Evolutionary conservation across 129 eudicot genomes (phyloP).

Genomic region (Arctium lappa): DNA sequence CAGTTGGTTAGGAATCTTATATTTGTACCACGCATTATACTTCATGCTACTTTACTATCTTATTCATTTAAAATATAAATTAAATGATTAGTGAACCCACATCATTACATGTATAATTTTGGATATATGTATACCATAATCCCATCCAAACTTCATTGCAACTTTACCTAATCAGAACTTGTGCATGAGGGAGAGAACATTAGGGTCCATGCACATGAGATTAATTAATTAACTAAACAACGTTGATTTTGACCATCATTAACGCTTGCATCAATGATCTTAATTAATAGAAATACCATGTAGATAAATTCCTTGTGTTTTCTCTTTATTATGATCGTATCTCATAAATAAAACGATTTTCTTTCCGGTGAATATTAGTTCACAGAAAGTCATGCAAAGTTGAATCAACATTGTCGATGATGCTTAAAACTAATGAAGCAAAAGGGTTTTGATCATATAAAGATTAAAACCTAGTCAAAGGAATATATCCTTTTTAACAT

Average conservation of each 20-base stretch:
- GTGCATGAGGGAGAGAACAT: not conserved
- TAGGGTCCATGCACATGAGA: slow-evolving; percentile 1
- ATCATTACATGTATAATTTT: not conserved
- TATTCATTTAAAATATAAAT: not conserved
- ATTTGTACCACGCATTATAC: not conserved
- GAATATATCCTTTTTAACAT: slow-evolving; percentile 23
- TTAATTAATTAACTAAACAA: not conserved
- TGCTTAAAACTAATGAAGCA: not conserved
- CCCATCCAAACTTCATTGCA: slow-evolving; percentile 13
- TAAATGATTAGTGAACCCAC: not conserved
- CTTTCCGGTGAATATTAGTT: slow-evolving; percentile 11
- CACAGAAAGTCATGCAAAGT: slow-evolving; percentile 5
- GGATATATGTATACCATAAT: not conserved
- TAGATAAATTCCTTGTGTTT: slow-evolving; percentile 9
- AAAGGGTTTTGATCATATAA: not conserved
- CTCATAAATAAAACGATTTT: slow-evolving; percentile 4
- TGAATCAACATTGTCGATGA: slow-evolving; percentile 1
- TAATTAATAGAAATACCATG: not conserved
- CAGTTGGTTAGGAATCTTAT: not conserved
- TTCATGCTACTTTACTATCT: not conserved
- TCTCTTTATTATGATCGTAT: slow-evolving; percentile 25
- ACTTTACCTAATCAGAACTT: slow-evolving; percentile 4
- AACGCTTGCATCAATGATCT: slow-evolving; percentile 13
- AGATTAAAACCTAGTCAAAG: slow-evolving; percentile 24
- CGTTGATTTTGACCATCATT: not conserved